These are phyloP conservation scores for Colletotrichum cereale DNA, from an alignment of 2,329 filamentous ascomycete species.

Conservation along the genomic window DNA sequence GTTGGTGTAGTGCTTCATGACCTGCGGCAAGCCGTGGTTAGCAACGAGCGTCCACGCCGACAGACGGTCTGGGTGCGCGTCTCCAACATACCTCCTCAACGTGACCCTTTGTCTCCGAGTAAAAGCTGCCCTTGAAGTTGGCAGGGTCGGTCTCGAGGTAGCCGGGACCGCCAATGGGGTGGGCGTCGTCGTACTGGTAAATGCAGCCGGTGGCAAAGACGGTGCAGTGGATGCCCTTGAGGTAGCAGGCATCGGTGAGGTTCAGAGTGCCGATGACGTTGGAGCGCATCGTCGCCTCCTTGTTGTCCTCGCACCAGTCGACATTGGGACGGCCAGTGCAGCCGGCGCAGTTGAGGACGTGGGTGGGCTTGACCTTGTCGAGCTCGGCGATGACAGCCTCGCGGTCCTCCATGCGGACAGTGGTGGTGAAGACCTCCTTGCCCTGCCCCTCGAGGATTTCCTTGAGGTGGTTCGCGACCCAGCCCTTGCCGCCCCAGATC, in stretches of 20 bases:
- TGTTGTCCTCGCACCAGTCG: slow-evolving; percentile 80
- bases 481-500: slow-evolving; percentile 74
- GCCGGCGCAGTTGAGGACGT: slow-evolving; percentile 76
- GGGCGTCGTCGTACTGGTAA: slow-evolving; percentile 72
- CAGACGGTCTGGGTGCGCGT: neutral
- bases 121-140: slow-evolving; percentile 77
- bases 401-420: slow-evolving; percentile 74
- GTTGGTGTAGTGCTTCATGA: slow-evolving; percentile 73
- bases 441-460: slow-evolving; percentile 68
- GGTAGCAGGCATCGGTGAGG: slow-evolving; percentile 71
- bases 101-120: slow-evolving; percentile 75
- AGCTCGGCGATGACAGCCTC: slow-evolving; percentile 68
- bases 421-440: slow-evolving; percentile 72
- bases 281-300: slow-evolving; percentile 74
- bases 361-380: slow-evolving; percentile 71
- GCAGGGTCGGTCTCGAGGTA: slow-evolving; percentile 72
- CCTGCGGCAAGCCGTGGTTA: slow-evolving; percentile 50
- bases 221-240: slow-evolving; percentile 71
- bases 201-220: slow-evolving; percentile 78
- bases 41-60: neutral
- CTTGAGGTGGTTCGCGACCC: slow-evolving; percentile 73
- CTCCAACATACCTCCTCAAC: slow-evolving; percentile 69
- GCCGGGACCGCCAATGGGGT: slow-evolving; percentile 70
- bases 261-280: slow-evolving; percentile 76
- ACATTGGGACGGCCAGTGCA: slow-evolving; percentile 76